A percentile compares a stretch with the other conserved stretches of the same genome.
phyloP scores from a whole-genome alignment of 202 grass and related monocot species.

The Schoenoplectus tabernaemontani region DNA sequence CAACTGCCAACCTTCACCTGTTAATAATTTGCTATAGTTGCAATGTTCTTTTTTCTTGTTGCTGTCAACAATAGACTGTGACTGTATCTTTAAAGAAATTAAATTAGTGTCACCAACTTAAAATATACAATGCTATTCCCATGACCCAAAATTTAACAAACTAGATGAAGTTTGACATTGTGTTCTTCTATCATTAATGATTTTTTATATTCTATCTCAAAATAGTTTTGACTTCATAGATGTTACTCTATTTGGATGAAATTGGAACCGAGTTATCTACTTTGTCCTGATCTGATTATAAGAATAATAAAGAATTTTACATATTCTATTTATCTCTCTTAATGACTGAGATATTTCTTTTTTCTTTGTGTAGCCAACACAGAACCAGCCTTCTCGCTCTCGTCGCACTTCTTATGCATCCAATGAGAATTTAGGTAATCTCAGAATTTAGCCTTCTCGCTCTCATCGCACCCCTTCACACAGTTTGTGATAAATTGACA shows the following conservation, averaged over 20 bases:
- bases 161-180: no score
- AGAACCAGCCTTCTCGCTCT: constrained; percentile 51
- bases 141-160: not conserved
- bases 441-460: no score
- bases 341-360: constrained; percentile 13
- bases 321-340: not conserved
- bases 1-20: not conserved
- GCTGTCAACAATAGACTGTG: not conserved
- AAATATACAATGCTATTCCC: not conserved
- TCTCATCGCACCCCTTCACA: not conserved
- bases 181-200: not conserved
- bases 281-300: not conserved
- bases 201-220: not conserved
- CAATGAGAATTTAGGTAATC: constrained; percentile 59
- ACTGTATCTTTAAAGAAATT: not conserved
- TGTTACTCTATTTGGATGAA: no score
- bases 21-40: not conserved
- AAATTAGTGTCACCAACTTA: not conserved
- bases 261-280: no score
- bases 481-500: not conserved
- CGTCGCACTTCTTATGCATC: constrained; percentile 60
- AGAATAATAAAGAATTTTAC: constrained; percentile 2
- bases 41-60: not conserved
- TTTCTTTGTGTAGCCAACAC: constrained; percentile 49
- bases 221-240: not conserved